These are phyloP conservation scores for Cucumis hystrix DNA, from an alignment of 306 rosid genomes.

Conservation along the genomic window DNA sequence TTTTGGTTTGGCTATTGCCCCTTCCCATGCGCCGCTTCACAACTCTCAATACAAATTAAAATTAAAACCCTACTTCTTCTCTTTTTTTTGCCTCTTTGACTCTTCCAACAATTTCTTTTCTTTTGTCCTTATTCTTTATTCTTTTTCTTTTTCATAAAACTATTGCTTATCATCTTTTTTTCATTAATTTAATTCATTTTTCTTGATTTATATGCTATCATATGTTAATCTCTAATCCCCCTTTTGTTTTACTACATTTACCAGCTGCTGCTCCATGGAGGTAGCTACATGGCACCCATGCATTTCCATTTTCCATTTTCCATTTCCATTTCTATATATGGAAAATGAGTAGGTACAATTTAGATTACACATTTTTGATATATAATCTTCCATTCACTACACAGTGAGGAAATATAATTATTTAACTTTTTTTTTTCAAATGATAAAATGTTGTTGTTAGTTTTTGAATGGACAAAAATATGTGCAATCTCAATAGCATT, in stretches of 20 bases:
- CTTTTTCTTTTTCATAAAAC: not conserved
- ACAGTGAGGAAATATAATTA: too few species aligned
- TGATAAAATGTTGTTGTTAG: too few species aligned
- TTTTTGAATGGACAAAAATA: too few species aligned
- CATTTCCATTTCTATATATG: too few species aligned
- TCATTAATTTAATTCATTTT: not conserved
- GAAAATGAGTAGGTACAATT: too few species aligned
- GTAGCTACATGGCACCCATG: not conserved
- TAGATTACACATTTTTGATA: too few species aligned
- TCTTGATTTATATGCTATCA: not conserved
- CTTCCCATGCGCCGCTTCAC: conserved; percentile 61
- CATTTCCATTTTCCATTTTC: not conserved
- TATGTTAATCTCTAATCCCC: not conserved
- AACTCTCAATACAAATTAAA: not conserved
- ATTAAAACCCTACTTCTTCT: not conserved
- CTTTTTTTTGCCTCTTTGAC: not conserved
- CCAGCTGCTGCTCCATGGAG: not conserved
- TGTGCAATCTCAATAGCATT: too few species aligned
- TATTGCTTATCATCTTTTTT: not conserved
- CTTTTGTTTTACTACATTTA: not conserved
- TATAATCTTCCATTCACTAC: too few species aligned
- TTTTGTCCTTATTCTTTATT: not conserved
- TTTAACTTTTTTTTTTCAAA: too few species aligned
- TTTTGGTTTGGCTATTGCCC: conserved; percentile 34
- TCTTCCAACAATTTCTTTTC: not conserved